Evolutionary conservation across 176 grass and related monocot species (phyloP).

Genomic region (Microstegium vimineum): DNA sequence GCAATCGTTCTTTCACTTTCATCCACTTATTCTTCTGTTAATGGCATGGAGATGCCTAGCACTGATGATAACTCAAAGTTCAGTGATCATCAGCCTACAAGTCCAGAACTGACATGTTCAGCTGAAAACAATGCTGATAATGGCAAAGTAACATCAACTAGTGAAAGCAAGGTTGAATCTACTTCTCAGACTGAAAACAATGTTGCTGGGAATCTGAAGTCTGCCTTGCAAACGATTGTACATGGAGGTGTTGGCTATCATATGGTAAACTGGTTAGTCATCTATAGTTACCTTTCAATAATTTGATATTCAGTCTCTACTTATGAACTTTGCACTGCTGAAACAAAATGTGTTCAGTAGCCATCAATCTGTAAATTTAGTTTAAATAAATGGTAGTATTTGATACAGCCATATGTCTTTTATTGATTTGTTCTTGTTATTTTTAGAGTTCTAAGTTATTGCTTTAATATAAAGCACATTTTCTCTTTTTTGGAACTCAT

Average conservation of each 20-base stretch:
- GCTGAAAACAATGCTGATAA: conserved; percentile 45
- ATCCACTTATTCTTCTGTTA: conserved; percentile 64
- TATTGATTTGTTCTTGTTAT: conserved; percentile 23
- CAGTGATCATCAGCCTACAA: conserved; percentile 37
- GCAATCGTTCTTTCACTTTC: conserved; percentile 79
- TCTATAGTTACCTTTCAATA: conserved; percentile 23
- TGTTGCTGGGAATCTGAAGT: conserved; percentile 35
- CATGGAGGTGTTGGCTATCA: conserved; percentile 97
- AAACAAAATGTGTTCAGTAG: neutral
- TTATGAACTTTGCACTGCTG: conserved; percentile 1
- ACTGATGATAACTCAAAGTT: conserved; percentile 36
- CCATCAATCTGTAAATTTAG: conserved; percentile 6
- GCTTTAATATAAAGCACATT: neutral
- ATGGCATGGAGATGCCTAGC: conserved; percentile 55
- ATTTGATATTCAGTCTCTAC: conserved; percentile 11
- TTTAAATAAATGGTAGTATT: neutral
- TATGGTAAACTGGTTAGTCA: conserved; percentile 99
- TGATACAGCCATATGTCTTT: neutral
- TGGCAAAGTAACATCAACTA: conserved; percentile 42
- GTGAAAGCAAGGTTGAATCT: conserved; percentile 56
- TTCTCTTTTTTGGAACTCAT: neutral
- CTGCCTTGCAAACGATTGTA: conserved; percentile 61
- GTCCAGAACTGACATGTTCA: conserved; percentile 44
- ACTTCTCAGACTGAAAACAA: conserved; percentile 50
- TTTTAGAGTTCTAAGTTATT: neutral